Evolutionary conservation across 2,329 filamentous ascomycete species (phyloP), one percentile per base, ranked within the genome.

Genomic region (Clonostachys byssicola): DNA sequence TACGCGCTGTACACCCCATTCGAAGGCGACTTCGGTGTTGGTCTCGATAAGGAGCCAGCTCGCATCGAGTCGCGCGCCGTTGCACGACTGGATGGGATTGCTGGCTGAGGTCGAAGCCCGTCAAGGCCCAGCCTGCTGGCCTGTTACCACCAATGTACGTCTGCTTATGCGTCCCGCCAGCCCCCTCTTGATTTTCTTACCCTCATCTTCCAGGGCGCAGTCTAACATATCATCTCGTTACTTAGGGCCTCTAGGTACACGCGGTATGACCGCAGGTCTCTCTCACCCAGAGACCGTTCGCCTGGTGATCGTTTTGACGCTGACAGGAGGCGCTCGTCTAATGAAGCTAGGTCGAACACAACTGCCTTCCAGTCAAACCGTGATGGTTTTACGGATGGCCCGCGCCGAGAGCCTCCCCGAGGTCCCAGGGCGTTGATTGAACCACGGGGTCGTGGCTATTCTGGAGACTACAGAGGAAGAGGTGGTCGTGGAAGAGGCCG

Each of bases 351-450:
- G 50, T 64, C 72, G 34, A 83, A 80, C 58, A 73, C 74, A 47
- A 74, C 78, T 30, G 69, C 73, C n/a, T 88, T 88, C 51, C 78
- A 77, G 54, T 66, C 77, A 2, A 78, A 76, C 55, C 75, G 83
- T 54, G 81, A 85, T 54, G 63, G 59, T 12, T 83, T 83, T 52
- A 73, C 76, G 47, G 79, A 83, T 56, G 61, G 75, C 55, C 53
- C 77, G 61, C 63, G 72, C 33, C 78, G 86, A 54, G 89, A 95
- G 52, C 85, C 88, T 3, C 91, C 91, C 4, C 80, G 90, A 47
- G 91, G 88, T 1, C 90, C 91, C 12, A 90, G 92, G 64, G 89
- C 88, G 5, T 71, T 91, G 48, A 78, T 87, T 50, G 88, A 92
- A 51, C 85, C 83, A 13, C 78, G 88, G 48, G 85, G 85, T 40